A percentile compares a stretch with the other conserved stretches of the same genome.
Conservation (phyloP, 768 basidiomycete genomes). For the Tricholoma hemisulphureum region DNA sequence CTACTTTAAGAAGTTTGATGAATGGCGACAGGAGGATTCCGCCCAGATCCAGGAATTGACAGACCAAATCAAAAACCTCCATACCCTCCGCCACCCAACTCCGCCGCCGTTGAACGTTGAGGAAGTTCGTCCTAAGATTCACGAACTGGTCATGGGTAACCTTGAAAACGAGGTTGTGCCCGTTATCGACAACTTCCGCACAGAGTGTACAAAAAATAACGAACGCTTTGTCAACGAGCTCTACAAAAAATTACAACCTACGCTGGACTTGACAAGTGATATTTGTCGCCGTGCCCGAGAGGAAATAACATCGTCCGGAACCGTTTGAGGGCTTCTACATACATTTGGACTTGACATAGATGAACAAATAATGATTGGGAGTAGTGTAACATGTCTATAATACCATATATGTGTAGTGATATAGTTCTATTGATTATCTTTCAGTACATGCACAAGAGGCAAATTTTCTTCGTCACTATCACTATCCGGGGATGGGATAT, state of each 20-base stretch:
- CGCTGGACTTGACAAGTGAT: conserved; percentile 29
- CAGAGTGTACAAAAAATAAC: conserved; percentile 22
- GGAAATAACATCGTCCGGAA: background rate
- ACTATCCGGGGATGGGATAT: conserved; percentile 56
- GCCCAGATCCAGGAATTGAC: conserved; percentile 23
- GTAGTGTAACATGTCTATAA: background rate
- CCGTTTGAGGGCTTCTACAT: background rate
- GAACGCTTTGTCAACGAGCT: conserved; percentile 25
- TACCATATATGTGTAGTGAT: background rate
- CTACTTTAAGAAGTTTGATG: conserved; percentile 14
- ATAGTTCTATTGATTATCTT: background rate
- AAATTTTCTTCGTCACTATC: conserved; percentile 45
- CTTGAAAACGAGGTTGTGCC: conserved; percentile 23
- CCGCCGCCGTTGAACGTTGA: conserved; percentile 16
- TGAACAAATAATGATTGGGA: background rate
- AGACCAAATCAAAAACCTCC: conserved; percentile 23
- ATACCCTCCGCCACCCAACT: conserved; percentile 12
- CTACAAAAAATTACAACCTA: conserved; percentile 27
- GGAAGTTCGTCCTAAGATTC: conserved; percentile 19
- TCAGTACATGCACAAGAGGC: conserved; percentile 9
- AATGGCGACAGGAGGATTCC: conserved; percentile 20
- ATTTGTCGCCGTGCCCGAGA: conserved; percentile 24
- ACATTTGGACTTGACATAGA: background rate
- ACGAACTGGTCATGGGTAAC: conserved; percentile 10
- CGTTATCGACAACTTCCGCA: conserved; percentile 23